These are phyloP conservation scores for Piromyces sp. DNA, from an alignment of 192 early-diverging fungal species.

Conservation along the genomic window DNA sequence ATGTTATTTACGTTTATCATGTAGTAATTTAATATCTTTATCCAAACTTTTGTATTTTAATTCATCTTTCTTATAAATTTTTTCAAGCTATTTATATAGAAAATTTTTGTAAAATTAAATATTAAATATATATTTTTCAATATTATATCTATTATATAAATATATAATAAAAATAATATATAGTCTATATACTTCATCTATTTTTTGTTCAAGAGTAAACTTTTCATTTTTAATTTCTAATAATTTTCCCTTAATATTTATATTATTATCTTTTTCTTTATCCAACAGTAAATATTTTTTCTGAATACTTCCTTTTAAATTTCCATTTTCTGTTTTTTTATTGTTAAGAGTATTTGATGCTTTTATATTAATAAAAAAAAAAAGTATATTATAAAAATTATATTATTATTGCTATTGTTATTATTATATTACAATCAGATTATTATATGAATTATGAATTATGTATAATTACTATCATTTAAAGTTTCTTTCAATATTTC, in stretches of 20 bases:
- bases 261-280: constrained; percentile 9
- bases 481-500: constrained; percentile 28
- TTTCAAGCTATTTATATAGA: constrained; percentile 6
- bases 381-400: too few species aligned
- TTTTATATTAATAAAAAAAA: too few species aligned
- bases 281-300: constrained; percentile 19
- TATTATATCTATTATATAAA: too few species aligned
- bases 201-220: constrained; percentile 24
- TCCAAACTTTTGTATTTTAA: constrained; percentile 24
- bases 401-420: too few species aligned
- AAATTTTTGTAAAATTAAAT: neutral
- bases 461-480: constrained; percentile 18
- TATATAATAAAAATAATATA: too few species aligned
- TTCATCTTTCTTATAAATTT: constrained; percentile 29
- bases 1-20: constrained; percentile 25
- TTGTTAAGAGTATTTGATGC: constrained; percentile 29
- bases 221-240: constrained; percentile 16
- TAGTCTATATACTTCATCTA: constrained; percentile 17
- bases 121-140: constrained; percentile 5
- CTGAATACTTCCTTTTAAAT: constrained; percentile 24
- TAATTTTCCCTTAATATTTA: constrained; percentile 16
- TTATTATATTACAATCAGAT: too few species aligned
- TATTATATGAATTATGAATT: too few species aligned
- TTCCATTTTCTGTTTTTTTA: constrained; percentile 16
- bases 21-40: constrained; percentile 26